Conservation (phyloP, 148 eudicot species). For the Arbutus unedo region DNA sequence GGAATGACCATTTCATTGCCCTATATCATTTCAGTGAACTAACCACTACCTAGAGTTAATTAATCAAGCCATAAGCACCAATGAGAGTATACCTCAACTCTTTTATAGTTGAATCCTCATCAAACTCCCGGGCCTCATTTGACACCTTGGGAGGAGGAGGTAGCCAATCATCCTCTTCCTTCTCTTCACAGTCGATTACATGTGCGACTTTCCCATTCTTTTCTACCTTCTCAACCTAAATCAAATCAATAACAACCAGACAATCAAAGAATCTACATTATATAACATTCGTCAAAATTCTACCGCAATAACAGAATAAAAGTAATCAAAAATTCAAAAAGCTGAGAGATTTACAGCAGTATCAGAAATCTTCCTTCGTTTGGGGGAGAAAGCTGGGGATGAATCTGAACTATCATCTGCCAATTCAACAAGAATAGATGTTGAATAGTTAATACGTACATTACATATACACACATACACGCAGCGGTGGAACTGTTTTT, state of each 20-base stretch:
- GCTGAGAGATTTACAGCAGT: constrained; percentile 22
- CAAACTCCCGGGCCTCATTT: constrained; percentile 18
- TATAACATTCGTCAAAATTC: constrained; percentile 6
- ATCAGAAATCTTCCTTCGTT: constrained; percentile 45
- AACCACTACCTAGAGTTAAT: background rate
- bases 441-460: background rate
- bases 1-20: background rate
- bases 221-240: constrained; percentile 34
- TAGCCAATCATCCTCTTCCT: constrained; percentile 69
- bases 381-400: constrained; percentile 34
- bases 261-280: background rate
- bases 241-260: background rate
- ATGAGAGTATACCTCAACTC: constrained; percentile 51
- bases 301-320: background rate
- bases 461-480: background rate
- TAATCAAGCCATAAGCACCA: background rate
- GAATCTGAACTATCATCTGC: constrained; percentile 56
- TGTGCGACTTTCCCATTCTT: constrained; percentile 21
- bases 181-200: constrained; percentile 46
- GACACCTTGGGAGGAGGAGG: constrained; percentile 61
- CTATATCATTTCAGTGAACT: background rate
- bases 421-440: background rate
- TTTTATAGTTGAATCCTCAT: constrained; percentile 62
- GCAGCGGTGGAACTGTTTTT: background rate
- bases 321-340: background rate